Percentiles rank a stretch among this genome's conserved stretches.
Evolutionary conservation across 2,329 filamentous ascomycete genomes (phyloP).

Genomic region (Aureobasidium sp.): DNA sequence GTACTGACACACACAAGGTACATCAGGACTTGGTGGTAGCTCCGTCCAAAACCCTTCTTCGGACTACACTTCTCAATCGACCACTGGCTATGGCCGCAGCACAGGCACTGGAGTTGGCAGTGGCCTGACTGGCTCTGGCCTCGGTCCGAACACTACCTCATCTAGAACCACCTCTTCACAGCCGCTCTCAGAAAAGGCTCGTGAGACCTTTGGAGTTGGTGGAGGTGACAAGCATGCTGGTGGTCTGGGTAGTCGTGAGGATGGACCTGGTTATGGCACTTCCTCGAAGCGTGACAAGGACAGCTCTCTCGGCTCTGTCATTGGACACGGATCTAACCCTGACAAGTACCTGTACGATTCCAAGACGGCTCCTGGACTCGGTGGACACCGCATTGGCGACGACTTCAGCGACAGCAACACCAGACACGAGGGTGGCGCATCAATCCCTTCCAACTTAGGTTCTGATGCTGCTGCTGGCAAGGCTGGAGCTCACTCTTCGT

Average conservation of each 20-base stretch:
- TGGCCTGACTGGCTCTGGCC: not conserved
- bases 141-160: not conserved
- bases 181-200: not conserved
- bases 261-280: constrained; percentile 3
- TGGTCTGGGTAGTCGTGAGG: not conserved
- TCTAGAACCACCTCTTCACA: not conserved
- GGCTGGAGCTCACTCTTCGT: not conserved
- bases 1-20: not conserved
- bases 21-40: not conserved
- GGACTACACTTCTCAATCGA: not conserved
- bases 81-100: not conserved
- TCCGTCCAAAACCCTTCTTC: not conserved
- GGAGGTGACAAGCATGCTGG: not conserved
- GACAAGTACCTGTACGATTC: constrained; percentile 5
- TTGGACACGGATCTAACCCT: not conserved
- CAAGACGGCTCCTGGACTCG: constrained; percentile 5
- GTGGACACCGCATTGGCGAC: constrained; percentile 3
- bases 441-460: not conserved
- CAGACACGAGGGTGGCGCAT: not conserved
- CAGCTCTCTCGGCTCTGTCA: not conserved
- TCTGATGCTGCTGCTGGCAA: constrained; percentile 2
- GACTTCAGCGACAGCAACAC: constrained; percentile 9
- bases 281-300: not conserved
- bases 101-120: not conserved
- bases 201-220: constrained; percentile 1